These are phyloP conservation scores for Alternaria triticimaculans DNA, from an alignment of 2,329 filamentous ascomycete species.

Conservation along the genomic window DNA sequence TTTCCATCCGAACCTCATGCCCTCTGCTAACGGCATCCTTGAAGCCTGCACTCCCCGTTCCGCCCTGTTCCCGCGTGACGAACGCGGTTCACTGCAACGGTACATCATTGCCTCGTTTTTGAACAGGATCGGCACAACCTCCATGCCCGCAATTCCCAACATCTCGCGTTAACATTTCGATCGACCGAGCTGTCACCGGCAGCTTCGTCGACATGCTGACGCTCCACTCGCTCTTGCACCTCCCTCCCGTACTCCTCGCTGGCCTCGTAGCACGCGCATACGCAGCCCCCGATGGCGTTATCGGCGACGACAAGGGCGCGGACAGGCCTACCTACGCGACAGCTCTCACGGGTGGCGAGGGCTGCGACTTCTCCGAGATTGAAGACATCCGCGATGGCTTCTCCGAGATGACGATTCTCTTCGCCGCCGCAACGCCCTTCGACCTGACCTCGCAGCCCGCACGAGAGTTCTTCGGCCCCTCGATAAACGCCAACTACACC, in stretches of 20 bases:
- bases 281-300: slow-evolving; percentile 32
- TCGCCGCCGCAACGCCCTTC: slow-evolving; percentile 32
- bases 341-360: slow-evolving; percentile 40
- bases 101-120: neutral
- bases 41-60: neutral
- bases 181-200: slow-evolving; percentile 4
- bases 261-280: slow-evolving; percentile 29
- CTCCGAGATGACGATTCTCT: slow-evolving; percentile 41
- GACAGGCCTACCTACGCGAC: slow-evolving; percentile 26
- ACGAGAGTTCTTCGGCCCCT: slow-evolving; percentile 39
- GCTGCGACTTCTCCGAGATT: slow-evolving; percentile 34
- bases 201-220: slow-evolving; percentile 29
- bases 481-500: slow-evolving; percentile 35
- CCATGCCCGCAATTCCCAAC: slow-evolving; percentile 6
- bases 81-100: slow-evolving; percentile 1
- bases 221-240: slow-evolving; percentile 23
- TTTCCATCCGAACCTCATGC: slow-evolving; percentile 1
- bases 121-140: slow-evolving; percentile 7
- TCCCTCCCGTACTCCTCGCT: slow-evolving; percentile 30
- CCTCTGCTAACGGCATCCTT: slow-evolving; percentile 2
- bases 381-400: slow-evolving; percentile 40
- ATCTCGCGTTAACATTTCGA: slow-evolving; percentile 1
- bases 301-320: slow-evolving; percentile 29
- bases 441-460: slow-evolving; percentile 31
- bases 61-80: neutral